These are phyloP conservation scores for Dactylellina cionopaga DNA, from an alignment of 2,329 filamentous ascomycete species.

Conservation along the genomic window DNA sequence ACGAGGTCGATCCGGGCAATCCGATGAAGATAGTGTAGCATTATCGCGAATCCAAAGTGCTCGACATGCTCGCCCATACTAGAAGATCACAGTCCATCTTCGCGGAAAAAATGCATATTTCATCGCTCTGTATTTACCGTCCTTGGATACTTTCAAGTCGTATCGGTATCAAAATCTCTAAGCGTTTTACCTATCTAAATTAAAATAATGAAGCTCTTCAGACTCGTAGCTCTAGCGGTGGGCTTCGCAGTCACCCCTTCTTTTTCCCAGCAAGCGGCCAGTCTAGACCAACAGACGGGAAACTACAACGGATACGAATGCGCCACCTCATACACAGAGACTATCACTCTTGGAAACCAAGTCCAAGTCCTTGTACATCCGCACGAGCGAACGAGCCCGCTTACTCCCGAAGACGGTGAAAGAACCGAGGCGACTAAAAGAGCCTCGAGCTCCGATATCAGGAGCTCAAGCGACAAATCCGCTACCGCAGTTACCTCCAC, in stretches of 20 bases:
- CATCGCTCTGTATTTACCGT: no score
- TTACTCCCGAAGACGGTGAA: not conserved
- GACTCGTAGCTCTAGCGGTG: conserved; percentile 18
- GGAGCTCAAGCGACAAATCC: no score
- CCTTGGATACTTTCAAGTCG: no score
- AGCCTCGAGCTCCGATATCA: no score
- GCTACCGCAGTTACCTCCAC: conserved; percentile 14
- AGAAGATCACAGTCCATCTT: no score
- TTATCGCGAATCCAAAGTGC: no score
- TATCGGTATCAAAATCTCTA: no score
- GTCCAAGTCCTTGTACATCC: conserved; percentile 32
- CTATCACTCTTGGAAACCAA: not conserved
- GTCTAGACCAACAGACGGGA: conserved; percentile 23
- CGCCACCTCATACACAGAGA: conserved; percentile 24
- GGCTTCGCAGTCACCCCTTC: conserved; percentile 12
- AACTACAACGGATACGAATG: not conserved
- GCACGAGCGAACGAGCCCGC: conserved; percentile 12
- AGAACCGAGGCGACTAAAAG: not conserved
- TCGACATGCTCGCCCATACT: no score
- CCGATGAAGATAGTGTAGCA: no score
- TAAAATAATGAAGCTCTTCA: conserved; percentile 25
- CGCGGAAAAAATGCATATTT: no score
- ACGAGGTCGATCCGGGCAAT: no score
- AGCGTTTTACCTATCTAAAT: not conserved
- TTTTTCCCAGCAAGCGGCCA: conserved; percentile 27